Evolutionary conservation across 352 stramenopile genomes (phyloP), one percentile per base, ranked within the genome.

Genomic region (Blastocystis hominis): DNA sequence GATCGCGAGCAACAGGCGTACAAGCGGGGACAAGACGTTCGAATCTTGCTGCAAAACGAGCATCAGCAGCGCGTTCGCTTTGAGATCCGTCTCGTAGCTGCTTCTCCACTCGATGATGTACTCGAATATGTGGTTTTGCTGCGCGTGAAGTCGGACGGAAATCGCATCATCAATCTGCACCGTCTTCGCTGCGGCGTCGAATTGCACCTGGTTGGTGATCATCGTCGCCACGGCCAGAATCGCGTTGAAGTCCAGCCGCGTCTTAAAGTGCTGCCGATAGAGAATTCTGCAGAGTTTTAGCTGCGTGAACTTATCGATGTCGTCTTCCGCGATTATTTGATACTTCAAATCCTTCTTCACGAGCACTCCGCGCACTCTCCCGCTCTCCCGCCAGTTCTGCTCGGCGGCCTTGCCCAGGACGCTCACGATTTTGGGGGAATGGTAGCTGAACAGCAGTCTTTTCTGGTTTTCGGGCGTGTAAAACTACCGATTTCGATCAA

Each of bases 281-380:
- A 84, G 72, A 66, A 84, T 84, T 15, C 53, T 17, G 50, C 72
- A 64, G 1, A 84, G 15, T 30, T 84, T 84, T 24, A 84, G 72
- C 50, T 84, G 53, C 2, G 72, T 91, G 81, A 55, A 68, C 10
- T 50, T 91, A 69, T 95, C 92, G 66, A 95, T 91, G 46, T 95
- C 92, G 59, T 88, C 56, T 46, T 56, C 56, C 59, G 61, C 34
- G 13, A 86, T 87, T 75, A 72, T 5, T 64, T 72, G 66, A 50
- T 69, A 68, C 69, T 86, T 38, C 9, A 89, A 78, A 46, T 81
- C 40, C 86, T 70, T 78, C 77, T 80, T 90, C 89, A 86, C 91
- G 93, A 34, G 94, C 80, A 89, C 95, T 94, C 87, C 95, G 94
- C 56, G 91, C 93, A 34, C 92, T 92, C 4, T 91, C 92, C 80